Evolutionary conservation across 225 moss, liverwort and hornwort species (phyloP), one percentile per base, ranked within the genome.

Genomic region (Marchantia polymorpha): DNA sequence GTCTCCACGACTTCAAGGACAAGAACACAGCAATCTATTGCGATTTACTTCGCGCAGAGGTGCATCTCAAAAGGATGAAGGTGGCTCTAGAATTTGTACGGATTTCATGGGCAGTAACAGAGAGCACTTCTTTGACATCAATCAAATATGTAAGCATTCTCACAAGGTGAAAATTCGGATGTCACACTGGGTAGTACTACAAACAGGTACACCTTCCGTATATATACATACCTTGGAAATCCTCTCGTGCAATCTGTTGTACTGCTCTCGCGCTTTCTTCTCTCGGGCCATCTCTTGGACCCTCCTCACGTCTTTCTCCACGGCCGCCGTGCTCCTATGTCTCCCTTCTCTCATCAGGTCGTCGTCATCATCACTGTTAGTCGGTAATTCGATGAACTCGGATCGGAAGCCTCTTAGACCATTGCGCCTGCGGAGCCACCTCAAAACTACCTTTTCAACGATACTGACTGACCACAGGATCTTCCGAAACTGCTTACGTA

Each of bases 401-500:
- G 70, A 23, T 11, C 73, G 56, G 30, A 80, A 88, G 3, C 82
- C 83, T 49, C 81, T 77, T 29, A 89, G 77, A 27, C 89, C 89
- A 48, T 82, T 86, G 54, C 89, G 82, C 73, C 77, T 84, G 20
- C 89, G 80, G 7, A 78, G 70, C 89, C 89, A 89, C 30, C 89
- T 81, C 30, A 89, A 81, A 64, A 89, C 89, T 56, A 85, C 82
- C 74, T 89, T 89, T 68, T 89, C 89, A 26, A 89, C 77, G 63
- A 89, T 89, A 76, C 89, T 85, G 19, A 89, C 89, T 5, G 89
- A 89, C 89, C 89, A 86, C 3, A 89, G 10, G 10, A 89, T 82
- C 61, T 86, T 86, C 39, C 53, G 76, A 71, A 74, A 86, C 31
- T 83, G 86, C 52, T 80, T 89, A 1, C 89, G 86, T 27, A 86